Evolutionary conservation across 352 stramenopile species (phyloP).

Genomic region (Phytophthora fragariaefolia): DNA sequence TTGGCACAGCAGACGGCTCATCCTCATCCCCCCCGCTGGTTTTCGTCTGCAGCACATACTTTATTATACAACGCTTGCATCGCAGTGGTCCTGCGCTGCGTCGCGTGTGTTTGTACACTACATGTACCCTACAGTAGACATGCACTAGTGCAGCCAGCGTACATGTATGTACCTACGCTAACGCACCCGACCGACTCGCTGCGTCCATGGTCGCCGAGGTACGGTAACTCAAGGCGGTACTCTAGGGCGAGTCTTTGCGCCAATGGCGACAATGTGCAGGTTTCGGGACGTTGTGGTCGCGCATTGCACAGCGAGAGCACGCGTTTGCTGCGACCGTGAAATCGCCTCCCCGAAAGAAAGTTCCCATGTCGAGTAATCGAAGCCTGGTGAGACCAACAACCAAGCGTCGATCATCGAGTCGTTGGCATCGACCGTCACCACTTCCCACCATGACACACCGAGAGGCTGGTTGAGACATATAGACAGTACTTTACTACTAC

Average conservation of each 20-base stretch:
- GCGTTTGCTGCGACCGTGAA: neutral
- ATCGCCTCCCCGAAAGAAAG: slow-evolving; percentile 24
- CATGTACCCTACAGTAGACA: neutral
- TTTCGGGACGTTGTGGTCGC: slow-evolving; percentile 24
- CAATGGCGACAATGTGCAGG: slow-evolving; percentile 10
- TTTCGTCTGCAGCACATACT: slow-evolving; percentile 8
- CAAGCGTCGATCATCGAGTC: slow-evolving; percentile 16
- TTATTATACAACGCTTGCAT: slow-evolving; percentile 16
- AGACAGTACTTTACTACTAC: slow-evolving; percentile 37
- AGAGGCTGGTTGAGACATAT: too few species aligned
- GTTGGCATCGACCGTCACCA: too few species aligned
- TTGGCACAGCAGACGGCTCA: slow-evolving; percentile 21
- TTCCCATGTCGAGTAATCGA: too few species aligned
- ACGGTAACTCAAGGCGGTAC: too few species aligned
- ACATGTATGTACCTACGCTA: neutral
- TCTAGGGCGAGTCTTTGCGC: slow-evolving; percentile 16
- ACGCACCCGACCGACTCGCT: neutral
- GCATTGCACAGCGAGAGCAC: neutral
- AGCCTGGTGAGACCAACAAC: too few species aligned
- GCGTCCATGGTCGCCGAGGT: too few species aligned
- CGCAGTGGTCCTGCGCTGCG: slow-evolving; percentile 15
- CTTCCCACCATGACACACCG: too few species aligned
- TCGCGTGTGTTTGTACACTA: too few species aligned
- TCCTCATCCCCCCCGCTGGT: neutral
- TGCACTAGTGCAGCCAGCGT: slow-evolving; percentile 1